These are phyloP conservation scores for Talaromyces proteolyticus DNA, from an alignment of 495 filamentous ascomycete species.

Conservation along the genomic window DNA sequence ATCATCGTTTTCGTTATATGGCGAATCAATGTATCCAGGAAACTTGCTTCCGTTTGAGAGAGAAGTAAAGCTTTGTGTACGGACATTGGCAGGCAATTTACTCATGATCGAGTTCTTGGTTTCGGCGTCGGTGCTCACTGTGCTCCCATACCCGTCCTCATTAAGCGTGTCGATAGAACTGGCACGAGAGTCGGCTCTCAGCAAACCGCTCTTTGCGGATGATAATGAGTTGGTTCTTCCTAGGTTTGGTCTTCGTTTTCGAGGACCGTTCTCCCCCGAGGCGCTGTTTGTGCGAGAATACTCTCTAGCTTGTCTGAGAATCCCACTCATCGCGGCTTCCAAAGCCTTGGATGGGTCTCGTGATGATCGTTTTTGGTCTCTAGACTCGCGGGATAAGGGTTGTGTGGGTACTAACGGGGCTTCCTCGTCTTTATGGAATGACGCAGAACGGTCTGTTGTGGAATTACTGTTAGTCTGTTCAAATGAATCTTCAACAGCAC, in stretches of 20 bases:
- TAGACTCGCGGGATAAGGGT: constrained; percentile 11
- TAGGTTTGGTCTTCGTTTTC: constrained; percentile 36
- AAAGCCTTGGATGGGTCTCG: constrained; percentile 21
- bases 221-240: constrained; percentile 41
- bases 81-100: constrained; percentile 7
- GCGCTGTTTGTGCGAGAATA: constrained; percentile 24
- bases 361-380: constrained; percentile 9
- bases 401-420: not conserved
- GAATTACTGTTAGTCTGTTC: not conserved
- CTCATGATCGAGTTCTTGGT: constrained; percentile 17
- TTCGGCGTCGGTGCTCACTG: constrained; percentile 29
- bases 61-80: constrained; percentile 25
- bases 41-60: constrained; percentile 27
- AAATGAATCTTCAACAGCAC: not conserved
- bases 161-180: constrained; percentile 52
- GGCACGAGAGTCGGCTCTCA: constrained; percentile 30
- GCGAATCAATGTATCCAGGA: constrained; percentile 21
- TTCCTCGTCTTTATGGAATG: constrained; percentile 10
- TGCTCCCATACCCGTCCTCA: constrained; percentile 44
- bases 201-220: constrained; percentile 12
- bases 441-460: not conserved
- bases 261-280: constrained; percentile 6
- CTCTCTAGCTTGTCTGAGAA: constrained; percentile 36
- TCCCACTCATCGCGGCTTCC: constrained; percentile 31
- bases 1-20: constrained; percentile 13